A percentile compares a stretch with the other conserved stretches of the same genome.
phyloP scores from a whole-genome alignment of 2,329 filamentous ascomycete genomes.

The Eutypella sp. region DNA sequence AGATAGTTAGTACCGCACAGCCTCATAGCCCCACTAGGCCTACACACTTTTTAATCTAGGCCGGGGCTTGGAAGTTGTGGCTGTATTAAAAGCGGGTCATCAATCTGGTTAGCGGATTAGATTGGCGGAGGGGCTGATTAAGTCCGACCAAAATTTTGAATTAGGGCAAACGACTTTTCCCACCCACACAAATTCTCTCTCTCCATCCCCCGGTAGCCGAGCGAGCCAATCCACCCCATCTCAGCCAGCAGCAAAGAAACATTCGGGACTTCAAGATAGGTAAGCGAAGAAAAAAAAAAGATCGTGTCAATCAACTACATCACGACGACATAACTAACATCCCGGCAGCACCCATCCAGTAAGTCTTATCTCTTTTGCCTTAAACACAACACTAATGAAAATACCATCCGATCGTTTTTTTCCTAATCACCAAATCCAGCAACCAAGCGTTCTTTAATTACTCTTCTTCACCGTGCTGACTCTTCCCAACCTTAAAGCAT shows the following conservation, averaged over 20 bases:
- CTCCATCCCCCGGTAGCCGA: slow-evolving; percentile 12
- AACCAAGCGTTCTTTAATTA: no score
- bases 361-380: slow-evolving; percentile 12
- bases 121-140: background rate
- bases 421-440: no score
- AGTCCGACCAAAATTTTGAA: slow-evolving; percentile 14
- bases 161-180: slow-evolving; percentile 12
- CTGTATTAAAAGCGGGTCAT: slow-evolving; percentile 5
- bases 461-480: background rate
- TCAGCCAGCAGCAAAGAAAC: slow-evolving; percentile 15
- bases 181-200: slow-evolving; percentile 19
- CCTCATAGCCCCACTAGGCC: slow-evolving; percentile 1
- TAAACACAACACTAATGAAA: slow-evolving; percentile 2
- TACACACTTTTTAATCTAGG: no score
- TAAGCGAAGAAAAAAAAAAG: no score
- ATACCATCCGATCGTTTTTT: slow-evolving; percentile 1
- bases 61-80: no score
- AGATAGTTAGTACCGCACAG: no score
- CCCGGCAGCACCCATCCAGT: slow-evolving; percentile 18
- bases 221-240: no score
- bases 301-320: slow-evolving; percentile 16
- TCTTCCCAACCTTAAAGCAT: slow-evolving; percentile 15
- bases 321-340: slow-evolving; percentile 16
- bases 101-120: no score
- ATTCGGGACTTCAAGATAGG: slow-evolving; percentile 21